A percentile compares a stretch with the other conserved stretches of the same genome.
phyloP scores from a whole-genome alignment of 257 asterid species.

The Ehretia macrophylla region DNA sequence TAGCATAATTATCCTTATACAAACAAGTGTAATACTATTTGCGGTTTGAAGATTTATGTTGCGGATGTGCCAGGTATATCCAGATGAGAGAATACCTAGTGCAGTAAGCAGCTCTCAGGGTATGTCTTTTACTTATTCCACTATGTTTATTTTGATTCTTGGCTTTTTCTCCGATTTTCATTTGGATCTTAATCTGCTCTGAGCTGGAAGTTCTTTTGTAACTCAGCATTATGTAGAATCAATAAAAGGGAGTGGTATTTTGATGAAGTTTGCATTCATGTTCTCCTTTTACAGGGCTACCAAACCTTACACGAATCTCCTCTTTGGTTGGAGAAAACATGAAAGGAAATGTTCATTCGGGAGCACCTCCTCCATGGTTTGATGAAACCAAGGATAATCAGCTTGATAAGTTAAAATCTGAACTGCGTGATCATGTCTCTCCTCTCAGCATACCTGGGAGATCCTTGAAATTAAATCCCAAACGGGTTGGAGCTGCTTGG shows the following conservation, averaged over 20 bases:
- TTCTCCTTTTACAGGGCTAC: constrained; percentile 26
- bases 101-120: constrained; percentile 12
- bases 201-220: neutral
- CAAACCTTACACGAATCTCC: constrained; percentile 38
- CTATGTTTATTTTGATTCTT: neutral
- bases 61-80: constrained; percentile 37
- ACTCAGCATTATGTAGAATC: too few relatives aligned
- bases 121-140: neutral
- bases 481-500: constrained; percentile 98
- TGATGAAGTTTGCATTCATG: neutral
- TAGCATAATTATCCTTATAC: too few relatives aligned
- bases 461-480: constrained; percentile 72
- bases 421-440: constrained; percentile 18
- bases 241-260: neutral
- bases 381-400: constrained; percentile 35
- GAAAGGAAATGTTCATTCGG: constrained; percentile 77
- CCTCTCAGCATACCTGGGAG: constrained; percentile 28
- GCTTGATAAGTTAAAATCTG: constrained; percentile 26
- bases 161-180: neutral
- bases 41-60: constrained; percentile 8
- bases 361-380: constrained; percentile 96
- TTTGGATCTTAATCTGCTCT: neutral
- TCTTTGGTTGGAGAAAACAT: constrained; percentile 31
- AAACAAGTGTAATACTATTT: neutral
- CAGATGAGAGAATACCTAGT: constrained; percentile 28